Percentiles rank a stretch among this genome's conserved stretches.
Evolutionary conservation across 192 early-diverging fungal genomes (phyloP).

Genomic region (Umbelopsis sp.): DNA sequence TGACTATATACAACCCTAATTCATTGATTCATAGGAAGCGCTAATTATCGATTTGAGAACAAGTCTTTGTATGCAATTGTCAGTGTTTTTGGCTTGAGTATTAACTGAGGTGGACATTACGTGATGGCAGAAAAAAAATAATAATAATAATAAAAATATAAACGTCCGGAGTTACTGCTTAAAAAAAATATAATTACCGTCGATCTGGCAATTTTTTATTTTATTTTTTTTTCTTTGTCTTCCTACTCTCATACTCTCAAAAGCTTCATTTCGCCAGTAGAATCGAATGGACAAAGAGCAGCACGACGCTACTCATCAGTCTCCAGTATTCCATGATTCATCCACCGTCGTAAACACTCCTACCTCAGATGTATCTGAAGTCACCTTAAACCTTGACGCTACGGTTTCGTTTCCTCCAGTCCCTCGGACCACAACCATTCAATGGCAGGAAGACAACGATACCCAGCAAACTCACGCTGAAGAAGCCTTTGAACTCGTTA

Average conservation of each 20-base stretch:
- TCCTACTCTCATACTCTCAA: background rate
- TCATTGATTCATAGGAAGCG: conserved; percentile 56
- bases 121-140: conserved; percentile 5
- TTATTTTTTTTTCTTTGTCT: conserved; percentile 14
- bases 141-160: background rate
- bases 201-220: conserved; percentile 13
- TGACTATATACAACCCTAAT: conserved; percentile 12
- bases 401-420: conserved; percentile 13
- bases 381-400: background rate
- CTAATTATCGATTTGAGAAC: conserved; percentile 76
- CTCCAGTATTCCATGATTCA: background rate
- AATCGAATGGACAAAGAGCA: conserved; percentile 7
- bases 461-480: conserved; percentile 19
- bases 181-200: background rate
- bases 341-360: background rate
- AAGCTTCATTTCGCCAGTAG: background rate
- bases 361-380: background rate
- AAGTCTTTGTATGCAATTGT: conserved; percentile 81
- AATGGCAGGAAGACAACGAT: conserved; percentile 1
- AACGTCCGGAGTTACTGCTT: background rate
- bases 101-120: background rate
- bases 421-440: background rate
- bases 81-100: conserved; percentile 72
- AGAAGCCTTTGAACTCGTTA: conserved; percentile 28
- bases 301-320: background rate